Conservation (phyloP, 352 stramenopile species). For the Globisporangium megalacanthum region DNA sequence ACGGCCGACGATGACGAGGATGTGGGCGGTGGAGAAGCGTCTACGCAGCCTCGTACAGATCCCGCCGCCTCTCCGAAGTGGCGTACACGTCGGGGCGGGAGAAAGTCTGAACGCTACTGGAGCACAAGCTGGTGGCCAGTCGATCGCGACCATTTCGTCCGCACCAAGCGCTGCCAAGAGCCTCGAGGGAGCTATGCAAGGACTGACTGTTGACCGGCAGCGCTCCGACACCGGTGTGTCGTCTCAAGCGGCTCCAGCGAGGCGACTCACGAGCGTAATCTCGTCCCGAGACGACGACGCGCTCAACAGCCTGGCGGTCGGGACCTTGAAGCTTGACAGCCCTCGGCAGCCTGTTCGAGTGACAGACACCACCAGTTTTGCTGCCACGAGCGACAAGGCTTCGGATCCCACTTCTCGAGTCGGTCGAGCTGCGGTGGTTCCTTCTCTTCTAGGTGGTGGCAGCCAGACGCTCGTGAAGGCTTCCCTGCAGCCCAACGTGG, state of each 20-base stretch:
- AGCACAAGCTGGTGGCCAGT: neutral
- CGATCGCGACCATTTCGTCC: conserved; percentile 4
- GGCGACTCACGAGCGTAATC: neutral
- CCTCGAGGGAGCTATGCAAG: conserved; percentile 5
- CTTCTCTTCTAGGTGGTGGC: neutral
- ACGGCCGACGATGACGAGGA: conserved; percentile 23
- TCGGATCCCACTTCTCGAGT: too few relatives aligned
- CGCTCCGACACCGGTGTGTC: neutral
- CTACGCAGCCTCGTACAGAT: conserved; percentile 41
- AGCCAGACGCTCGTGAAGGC: neutral
- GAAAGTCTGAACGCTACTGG: neutral
- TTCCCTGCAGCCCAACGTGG: conserved; percentile 1
- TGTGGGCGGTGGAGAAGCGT: conserved; percentile 53
- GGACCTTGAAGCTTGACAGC: conserved; percentile 6
- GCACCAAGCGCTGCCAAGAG: conserved; percentile 4
- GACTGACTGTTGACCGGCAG: neutral
- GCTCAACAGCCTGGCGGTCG: conserved; percentile 4
- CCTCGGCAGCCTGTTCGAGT: conserved; percentile 4
- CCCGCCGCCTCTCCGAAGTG: conserved; percentile 28
- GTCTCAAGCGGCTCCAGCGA: neutral
- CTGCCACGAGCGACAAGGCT: too few relatives aligned
- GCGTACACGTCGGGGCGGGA: neutral
- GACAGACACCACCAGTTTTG: too few relatives aligned
- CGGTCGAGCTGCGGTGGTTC: too few relatives aligned
- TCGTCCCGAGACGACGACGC: conserved; percentile 1